Conservation (phyloP, 2,329 filamentous ascomycete genomes). For the Colletotrichum coccodes region DNA sequence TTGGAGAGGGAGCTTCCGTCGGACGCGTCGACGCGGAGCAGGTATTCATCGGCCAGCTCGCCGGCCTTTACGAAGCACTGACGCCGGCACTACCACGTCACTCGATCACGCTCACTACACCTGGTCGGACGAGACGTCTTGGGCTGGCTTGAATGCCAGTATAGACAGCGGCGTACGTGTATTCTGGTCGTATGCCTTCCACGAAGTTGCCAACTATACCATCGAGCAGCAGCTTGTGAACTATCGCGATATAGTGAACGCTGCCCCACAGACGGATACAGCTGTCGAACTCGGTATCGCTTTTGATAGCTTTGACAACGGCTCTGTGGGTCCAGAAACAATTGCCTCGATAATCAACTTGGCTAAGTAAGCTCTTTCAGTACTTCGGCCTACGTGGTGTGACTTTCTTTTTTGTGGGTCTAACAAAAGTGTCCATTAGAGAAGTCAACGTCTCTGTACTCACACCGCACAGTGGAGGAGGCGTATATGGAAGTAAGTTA, state of each 20-base stretch:
- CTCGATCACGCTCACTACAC: constrained; percentile 64
- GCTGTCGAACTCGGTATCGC: constrained; percentile 51
- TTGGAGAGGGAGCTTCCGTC: constrained; percentile 45
- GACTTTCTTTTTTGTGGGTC: too few species aligned
- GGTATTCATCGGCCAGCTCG: constrained; percentile 56
- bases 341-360: too few species aligned
- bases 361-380: too few species aligned
- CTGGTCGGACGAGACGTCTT: constrained; percentile 52
- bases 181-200: constrained; percentile 57
- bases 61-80: constrained; percentile 60
- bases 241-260: constrained; percentile 50
- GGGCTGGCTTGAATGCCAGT: constrained; percentile 56
- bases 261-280: constrained; percentile 38
- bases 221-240: constrained; percentile 47
- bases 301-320: constrained; percentile 49
- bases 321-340: too few species aligned
- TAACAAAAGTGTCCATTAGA: too few species aligned
- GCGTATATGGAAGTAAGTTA: constrained; percentile 48
- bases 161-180: constrained; percentile 60
- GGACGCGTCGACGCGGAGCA: constrained; percentile 51
- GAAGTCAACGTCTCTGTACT: constrained; percentile 54
- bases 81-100: constrained; percentile 62
- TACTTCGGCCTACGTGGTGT: too few species aligned
- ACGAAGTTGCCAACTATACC: constrained; percentile 45
- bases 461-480: constrained; percentile 55